Conservation (phyloP, 202 grass and related monocot species). For the Eragrostis tef region DNA sequence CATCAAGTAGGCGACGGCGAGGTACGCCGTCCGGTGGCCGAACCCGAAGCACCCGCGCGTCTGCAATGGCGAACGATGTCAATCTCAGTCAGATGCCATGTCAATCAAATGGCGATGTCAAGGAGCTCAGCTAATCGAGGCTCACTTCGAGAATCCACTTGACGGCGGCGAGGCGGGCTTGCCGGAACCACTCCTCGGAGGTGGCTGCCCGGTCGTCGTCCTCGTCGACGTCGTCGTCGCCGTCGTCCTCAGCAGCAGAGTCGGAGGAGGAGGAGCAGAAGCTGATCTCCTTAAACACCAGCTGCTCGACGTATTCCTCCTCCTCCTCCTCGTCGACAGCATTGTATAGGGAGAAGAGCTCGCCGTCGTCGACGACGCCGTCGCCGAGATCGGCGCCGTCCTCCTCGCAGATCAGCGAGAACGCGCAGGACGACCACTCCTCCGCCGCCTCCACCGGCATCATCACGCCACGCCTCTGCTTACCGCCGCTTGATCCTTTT, state of each 20-base stretch:
- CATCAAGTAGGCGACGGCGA: constrained; percentile 89
- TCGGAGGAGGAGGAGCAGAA: constrained; percentile 56
- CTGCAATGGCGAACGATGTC: constrained; percentile 46
- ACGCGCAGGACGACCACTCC: constrained; percentile 51
- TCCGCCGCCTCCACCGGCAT: constrained; percentile 49
- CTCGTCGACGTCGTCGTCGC: too few relatives aligned
- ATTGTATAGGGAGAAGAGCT: constrained; percentile 39
- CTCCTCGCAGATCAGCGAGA: constrained; percentile 78
- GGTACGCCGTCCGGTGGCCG: constrained; percentile 79
- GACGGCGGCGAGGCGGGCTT: constrained; percentile 57
- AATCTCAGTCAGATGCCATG: constrained; percentile 37
- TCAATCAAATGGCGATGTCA: constrained; percentile 5
- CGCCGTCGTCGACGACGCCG: constrained; percentile 51
- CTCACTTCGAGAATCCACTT: constrained; percentile 88
- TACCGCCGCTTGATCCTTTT: not conserved
- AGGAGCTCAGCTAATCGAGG: constrained; percentile 34
- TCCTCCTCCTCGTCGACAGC: constrained; percentile 51
- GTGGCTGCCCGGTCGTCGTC: constrained; percentile 33
- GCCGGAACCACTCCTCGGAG: constrained; percentile 68
- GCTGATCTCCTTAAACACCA: constrained; percentile 70
- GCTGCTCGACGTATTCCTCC: constrained; percentile 66
- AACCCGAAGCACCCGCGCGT: constrained; percentile 68
- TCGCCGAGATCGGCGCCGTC: constrained; percentile 66
- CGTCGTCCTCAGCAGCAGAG: constrained; percentile 32
- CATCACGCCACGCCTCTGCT: constrained; percentile 8